Conservation (phyloP, 345 rosid genomes). For the Eucalyptus tenuipes region DNA sequence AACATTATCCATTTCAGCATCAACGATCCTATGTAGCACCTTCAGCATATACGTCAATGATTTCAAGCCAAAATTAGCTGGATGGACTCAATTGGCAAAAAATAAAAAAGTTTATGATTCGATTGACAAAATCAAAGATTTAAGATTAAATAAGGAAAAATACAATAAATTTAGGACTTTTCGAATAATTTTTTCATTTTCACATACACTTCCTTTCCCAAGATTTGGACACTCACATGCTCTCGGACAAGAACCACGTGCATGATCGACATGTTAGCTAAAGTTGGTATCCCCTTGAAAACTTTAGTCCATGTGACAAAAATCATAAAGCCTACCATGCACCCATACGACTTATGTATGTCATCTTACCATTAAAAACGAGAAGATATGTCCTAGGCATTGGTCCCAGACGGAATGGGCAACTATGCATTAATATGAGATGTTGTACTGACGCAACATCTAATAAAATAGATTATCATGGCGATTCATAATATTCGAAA, state of each 20-base stretch:
- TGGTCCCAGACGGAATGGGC: neutral
- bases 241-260: neutral
- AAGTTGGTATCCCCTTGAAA: neutral
- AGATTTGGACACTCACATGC: neutral
- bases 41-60: accelerated
- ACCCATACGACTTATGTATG: neutral
- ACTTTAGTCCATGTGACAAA: neutral
- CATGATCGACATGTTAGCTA: neutral
- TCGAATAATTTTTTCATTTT: too few relatives aligned
- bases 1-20: too few relatives aligned
- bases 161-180: neutral
- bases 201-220: neutral
- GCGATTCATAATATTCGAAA: accelerated
- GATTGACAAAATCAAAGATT: too few relatives aligned
- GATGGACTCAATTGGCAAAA: neutral
- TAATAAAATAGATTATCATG: neutral
- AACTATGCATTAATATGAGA: neutral
- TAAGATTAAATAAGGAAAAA: too few relatives aligned
- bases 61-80: accelerated
- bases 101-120: neutral
- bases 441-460: neutral
- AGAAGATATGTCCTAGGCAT: neutral
- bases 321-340: neutral
- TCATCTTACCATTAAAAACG: neutral
- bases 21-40: accelerated